Conservation (phyloP, 306 rosid genomes). For the Gynostemma pentaphyllum region DNA sequence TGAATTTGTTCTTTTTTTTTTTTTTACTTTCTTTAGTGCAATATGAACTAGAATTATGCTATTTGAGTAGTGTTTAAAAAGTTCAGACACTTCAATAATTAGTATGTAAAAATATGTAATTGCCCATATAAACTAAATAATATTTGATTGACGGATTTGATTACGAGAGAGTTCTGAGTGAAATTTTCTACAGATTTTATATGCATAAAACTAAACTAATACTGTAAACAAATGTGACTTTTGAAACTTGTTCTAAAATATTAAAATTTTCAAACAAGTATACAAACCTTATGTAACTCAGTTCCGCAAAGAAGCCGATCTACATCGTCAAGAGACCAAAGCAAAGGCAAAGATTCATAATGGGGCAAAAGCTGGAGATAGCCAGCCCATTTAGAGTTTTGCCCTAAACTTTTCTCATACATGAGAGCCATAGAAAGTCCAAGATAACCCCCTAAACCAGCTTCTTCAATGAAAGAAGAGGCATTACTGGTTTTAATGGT, state of each 20-base stretch:
- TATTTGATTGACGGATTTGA: too few species aligned
- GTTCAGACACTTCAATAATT: too few species aligned
- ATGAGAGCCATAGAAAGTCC: constrained; percentile 65
- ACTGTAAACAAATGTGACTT: not conserved
- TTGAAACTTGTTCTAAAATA: not conserved
- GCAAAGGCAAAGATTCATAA: constrained; percentile 50
- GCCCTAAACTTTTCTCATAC: constrained; percentile 74
- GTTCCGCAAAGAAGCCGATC: constrained; percentile 53
- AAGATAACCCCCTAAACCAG: constrained; percentile 36
- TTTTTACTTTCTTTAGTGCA: too few species aligned
- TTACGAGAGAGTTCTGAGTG: not conserved
- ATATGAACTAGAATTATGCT: too few species aligned
- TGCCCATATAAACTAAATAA: too few species aligned
- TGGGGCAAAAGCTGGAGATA: constrained; percentile 64
- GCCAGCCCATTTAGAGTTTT: constrained; percentile 51
- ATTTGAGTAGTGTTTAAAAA: too few species aligned
- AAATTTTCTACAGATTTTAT: not conserved
- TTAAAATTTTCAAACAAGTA: too few species aligned
- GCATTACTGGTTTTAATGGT: constrained; percentile 58
- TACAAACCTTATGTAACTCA: constrained; percentile 60
- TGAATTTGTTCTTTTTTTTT: too few species aligned
- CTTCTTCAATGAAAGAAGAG: constrained; percentile 29
- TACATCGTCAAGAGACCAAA: constrained; percentile 54
- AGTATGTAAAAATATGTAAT: too few species aligned
- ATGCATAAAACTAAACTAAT: not conserved